A percentile compares a stretch with the other conserved stretches of the same genome.
Evolutionary conservation across 169 alveolate species (phyloP).

Genomic region (Cryptosporidium viatorum): DNA sequence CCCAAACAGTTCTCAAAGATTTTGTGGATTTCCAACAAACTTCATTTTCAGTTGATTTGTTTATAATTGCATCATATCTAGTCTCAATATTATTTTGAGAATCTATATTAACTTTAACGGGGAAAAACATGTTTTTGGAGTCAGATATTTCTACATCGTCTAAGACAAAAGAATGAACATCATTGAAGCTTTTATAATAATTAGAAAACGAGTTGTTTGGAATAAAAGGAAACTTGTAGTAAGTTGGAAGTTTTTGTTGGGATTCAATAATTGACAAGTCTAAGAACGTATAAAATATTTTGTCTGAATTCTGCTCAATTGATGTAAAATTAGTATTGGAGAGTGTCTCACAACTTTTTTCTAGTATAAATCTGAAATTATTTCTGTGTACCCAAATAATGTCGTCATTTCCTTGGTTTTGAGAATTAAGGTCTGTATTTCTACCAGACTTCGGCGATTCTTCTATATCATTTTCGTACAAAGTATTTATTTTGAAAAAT

Average conservation of each 20-base stretch:
- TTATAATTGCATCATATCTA: not conserved
- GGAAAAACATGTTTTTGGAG: conserved; percentile 6
- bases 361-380: conserved; percentile 10
- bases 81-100: not conserved
- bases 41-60: not conserved
- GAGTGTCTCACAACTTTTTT: conserved; percentile 14
- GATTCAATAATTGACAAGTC: conserved; percentile 1
- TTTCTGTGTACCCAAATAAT: conserved; percentile 58
- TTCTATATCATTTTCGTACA: not conserved
- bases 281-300: conserved; percentile 36
- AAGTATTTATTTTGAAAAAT: conserved; percentile 32
- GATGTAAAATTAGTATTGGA: not conserved
- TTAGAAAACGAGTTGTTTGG: not conserved
- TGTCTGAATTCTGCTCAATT: conserved; percentile 21
- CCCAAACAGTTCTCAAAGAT: conserved; percentile 47
- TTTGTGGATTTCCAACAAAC: conserved; percentile 44
- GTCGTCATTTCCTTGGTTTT: conserved; percentile 5
- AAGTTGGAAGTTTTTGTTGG: conserved; percentile 1
- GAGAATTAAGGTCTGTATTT: not conserved
- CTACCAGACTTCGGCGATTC: not conserved
- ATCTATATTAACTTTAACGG: conserved; percentile 11
- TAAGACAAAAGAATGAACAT: not conserved
- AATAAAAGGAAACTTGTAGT: conserved; percentile 28
- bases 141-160: conserved; percentile 11
- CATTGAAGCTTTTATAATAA: not conserved